Evolutionary conservation across 371 early-diverging fungal genomes (phyloP).

Genomic region (Capillidium heterosporum): DNA sequence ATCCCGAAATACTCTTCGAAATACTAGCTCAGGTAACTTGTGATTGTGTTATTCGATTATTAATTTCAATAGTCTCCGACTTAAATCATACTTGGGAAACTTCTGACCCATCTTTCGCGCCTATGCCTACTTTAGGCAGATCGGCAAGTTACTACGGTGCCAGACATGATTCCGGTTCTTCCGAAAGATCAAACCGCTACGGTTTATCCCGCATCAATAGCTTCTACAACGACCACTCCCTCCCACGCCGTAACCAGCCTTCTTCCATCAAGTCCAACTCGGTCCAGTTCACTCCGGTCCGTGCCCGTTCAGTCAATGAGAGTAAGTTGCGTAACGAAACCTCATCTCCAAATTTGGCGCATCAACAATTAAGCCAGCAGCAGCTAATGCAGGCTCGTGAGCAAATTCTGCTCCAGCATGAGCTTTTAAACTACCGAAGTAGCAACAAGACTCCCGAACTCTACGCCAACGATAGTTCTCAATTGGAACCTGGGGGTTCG

Average conservation of each 20-base stretch:
- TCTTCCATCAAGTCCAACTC: slow-evolving; percentile 5
- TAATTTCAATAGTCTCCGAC: background rate
- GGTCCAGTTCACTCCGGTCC: slow-evolving; percentile 10
- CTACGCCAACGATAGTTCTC: slow-evolving; percentile 7
- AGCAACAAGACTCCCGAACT: slow-evolving; percentile 5
- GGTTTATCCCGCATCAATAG: too few species aligned
- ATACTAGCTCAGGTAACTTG: background rate
- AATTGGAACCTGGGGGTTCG: slow-evolving; percentile 24
- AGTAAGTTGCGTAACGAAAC: slow-evolving; percentile 33
- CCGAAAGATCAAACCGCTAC: slow-evolving; percentile 3
- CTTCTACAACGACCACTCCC: slow-evolving; percentile 6
- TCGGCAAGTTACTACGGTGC: slow-evolving; percentile 9
- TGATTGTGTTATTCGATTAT: background rate
- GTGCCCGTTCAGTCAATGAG: slow-evolving; percentile 17
- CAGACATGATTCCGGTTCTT: too few species aligned
- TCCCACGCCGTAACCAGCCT: slow-evolving; percentile 7
- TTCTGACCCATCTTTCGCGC: background rate
- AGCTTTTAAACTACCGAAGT: slow-evolving; percentile 11
- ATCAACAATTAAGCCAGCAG: slow-evolving; percentile 20
- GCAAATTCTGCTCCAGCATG: slow-evolving; percentile 29
- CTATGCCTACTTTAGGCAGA: slow-evolving; percentile 10
- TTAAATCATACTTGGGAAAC: background rate
- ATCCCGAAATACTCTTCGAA: background rate
- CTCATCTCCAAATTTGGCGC: slow-evolving; percentile 28
- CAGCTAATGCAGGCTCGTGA: slow-evolving; percentile 27